phyloP scores from a whole-genome alignment of 2,329 filamentous ascomycete genomes.

The Verruconis gallopava region DNA sequence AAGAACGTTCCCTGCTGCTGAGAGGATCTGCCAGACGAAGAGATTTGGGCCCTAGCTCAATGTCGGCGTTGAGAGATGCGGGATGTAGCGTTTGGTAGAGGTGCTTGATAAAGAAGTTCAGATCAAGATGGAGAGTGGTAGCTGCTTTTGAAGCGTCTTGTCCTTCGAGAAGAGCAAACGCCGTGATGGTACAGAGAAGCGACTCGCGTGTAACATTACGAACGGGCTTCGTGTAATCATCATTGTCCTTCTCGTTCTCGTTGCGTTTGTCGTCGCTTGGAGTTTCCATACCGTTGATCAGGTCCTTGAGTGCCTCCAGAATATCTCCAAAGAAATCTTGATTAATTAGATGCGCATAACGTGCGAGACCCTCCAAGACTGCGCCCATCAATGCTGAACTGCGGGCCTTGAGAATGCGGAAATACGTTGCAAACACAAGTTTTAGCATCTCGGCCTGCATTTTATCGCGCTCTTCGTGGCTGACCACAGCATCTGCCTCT shows the following conservation, averaged over 20 bases:
- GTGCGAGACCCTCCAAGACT: conserved; percentile 83
- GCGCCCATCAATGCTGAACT: conserved; percentile 85
- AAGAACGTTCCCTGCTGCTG: conserved; percentile 25
- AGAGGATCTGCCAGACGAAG: conserved; percentile 57
- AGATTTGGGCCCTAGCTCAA: conserved; percentile 68
- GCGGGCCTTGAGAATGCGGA: conserved; percentile 79
- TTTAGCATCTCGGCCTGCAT: conserved; percentile 95
- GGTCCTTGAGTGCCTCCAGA: conserved; percentile 83
- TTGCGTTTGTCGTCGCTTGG: conserved; percentile 34
- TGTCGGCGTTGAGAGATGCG: conserved; percentile 67
- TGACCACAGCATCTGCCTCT: conserved; percentile 79
- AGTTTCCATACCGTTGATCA: conserved; percentile 61
- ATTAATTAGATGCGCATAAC: conserved; percentile 94
- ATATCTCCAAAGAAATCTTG: conserved; percentile 98
- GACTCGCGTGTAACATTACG: conserved; percentile 76
- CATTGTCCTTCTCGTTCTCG: conserved; percentile 31
- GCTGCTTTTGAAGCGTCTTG: conserved; percentile 84
- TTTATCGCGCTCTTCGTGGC: conserved; percentile 80
- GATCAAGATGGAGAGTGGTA: conserved; percentile 69
- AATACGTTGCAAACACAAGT: conserved; percentile 89
- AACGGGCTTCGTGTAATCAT: conserved; percentile 38
- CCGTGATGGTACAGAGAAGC: conserved; percentile 88
- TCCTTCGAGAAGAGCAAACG: conserved; percentile 88
- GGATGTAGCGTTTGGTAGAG: conserved; percentile 77
- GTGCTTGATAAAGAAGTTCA: conserved; percentile 89